Base-by-base conservation (phyloP, 495 filamentous ascomycete genomes). In the Neurospora sp. region DNA sequence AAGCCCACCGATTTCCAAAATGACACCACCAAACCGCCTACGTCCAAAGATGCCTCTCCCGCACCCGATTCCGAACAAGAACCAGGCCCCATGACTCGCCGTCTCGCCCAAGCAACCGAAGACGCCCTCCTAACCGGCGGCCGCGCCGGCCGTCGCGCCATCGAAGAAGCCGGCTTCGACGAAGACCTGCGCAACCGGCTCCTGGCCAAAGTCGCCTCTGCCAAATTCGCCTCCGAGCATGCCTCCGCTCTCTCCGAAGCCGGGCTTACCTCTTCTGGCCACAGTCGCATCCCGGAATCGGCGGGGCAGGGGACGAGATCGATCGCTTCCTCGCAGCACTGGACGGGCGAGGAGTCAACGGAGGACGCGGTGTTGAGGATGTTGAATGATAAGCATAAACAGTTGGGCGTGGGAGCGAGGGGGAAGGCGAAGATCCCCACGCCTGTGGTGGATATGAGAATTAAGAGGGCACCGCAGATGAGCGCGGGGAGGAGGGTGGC, bases 161-260 rank as follows among this genome's bases (percentile, higher is more conserved):
- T 97, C 16, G 85, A 92, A 76, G 91, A 96, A 71, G 93, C 92
- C 68, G 93, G 92, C 39, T 97, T 99, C 83, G 91, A 90, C 71
- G 92, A 94, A 20, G 94, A 97, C 72, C 82, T 98, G 73, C 96
- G 93, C 77, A 82, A 82, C 73, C 81, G 88, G 72, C 85, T 99
- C 5, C 88, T 94, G 70, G 90, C 91, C 74, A 90, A 91, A 76
- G 86, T 98, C 5, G 87, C 89, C 71, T 87, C 85, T 48, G 88
- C 90, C 31, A 85, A 89, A 37, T 96, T 97, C 80, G 86, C 84
- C 71, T 88, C 84, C 69, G 87, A 94, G 39, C 78, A 97, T 83
- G 83, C 91, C 16, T 80, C 85, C 70, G 90, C 92, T 3, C 90
- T 97, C 73, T 85, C 91, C 2, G 85, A 93, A 75, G 86, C 86